These are phyloP conservation scores for Tilletia horrida DNA, from an alignment of 1,284 basidiomycete genomes.

Conservation along the genomic window DNA sequence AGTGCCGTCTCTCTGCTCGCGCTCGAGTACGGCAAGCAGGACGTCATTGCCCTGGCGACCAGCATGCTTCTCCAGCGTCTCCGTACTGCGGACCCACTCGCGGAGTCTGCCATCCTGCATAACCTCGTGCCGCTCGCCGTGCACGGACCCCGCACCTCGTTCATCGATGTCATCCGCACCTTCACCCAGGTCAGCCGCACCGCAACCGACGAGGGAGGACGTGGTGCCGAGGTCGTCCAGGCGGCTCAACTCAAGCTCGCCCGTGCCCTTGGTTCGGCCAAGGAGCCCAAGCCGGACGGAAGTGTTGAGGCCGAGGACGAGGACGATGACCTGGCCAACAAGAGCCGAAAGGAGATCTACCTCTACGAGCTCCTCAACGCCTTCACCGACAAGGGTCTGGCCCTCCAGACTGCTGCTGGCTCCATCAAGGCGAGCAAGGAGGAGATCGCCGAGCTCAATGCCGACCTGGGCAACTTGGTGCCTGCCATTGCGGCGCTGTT, in stretches of 20 bases:
- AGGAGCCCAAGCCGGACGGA: constrained; percentile 55
- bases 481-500: constrained; percentile 86
- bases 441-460: constrained; percentile 43
- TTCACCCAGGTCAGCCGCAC: constrained; percentile 82
- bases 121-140: constrained; percentile 86
- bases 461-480: constrained; percentile 60
- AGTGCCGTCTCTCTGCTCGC: constrained; percentile 48
- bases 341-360: constrained; percentile 59
- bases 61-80: constrained; percentile 90
- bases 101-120: constrained; percentile 85
- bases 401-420: constrained; percentile 75
- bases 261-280: constrained; percentile 33
- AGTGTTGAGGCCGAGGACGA: constrained; percentile 76
- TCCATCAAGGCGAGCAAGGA: constrained; percentile 51
- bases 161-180: constrained; percentile 77
- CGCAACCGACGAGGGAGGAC: constrained; percentile 56
- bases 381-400: constrained; percentile 86
- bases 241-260: constrained; percentile 40
- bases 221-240: constrained; percentile 51
- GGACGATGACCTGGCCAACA: constrained; percentile 66
- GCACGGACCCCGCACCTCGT: constrained; percentile 70
- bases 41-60: constrained; percentile 57
- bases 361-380: constrained; percentile 79
- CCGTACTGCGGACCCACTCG: constrained; percentile 74
- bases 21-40: constrained; percentile 39